These are phyloP conservation scores for Xylaria grammica DNA, from an alignment of 495 filamentous ascomycete species.

Conservation along the genomic window DNA sequence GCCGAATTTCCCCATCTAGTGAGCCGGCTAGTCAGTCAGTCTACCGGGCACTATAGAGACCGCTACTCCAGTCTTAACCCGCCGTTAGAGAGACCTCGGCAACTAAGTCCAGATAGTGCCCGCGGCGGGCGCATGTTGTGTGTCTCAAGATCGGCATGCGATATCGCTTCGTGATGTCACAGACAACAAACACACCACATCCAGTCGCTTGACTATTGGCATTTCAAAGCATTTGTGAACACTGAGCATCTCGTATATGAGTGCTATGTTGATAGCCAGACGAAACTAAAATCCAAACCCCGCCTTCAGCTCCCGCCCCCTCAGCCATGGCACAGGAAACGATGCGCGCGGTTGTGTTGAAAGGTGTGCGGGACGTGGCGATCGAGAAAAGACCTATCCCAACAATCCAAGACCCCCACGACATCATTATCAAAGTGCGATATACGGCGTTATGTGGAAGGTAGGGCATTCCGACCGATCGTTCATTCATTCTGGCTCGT, in stretches of 20 bases:
- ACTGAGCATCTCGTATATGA: too few species aligned
- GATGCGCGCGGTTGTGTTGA: slow-evolving; percentile 72
- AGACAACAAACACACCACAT: not conserved
- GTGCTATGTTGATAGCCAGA: too few species aligned
- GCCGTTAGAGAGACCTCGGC: slow-evolving; percentile 4
- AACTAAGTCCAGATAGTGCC: not conserved
- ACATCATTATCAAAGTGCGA: slow-evolving; percentile 81
- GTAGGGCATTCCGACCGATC: slow-evolving; percentile 49
- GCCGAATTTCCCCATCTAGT: not conserved
- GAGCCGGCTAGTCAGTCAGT: not conserved
- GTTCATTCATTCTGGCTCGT: not conserved
- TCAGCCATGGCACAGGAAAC: slow-evolving; percentile 32
- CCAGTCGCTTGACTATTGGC: not conserved
- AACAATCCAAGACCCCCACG: slow-evolving; percentile 67
- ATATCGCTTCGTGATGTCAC: not conserved
- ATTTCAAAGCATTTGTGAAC: not conserved
- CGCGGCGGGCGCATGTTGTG: too few species aligned
- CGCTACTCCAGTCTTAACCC: not conserved
- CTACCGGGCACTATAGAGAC: too few species aligned
- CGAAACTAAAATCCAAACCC: not conserved
- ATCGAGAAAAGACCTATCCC: slow-evolving; percentile 67
- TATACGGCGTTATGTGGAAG: slow-evolving; percentile 88
- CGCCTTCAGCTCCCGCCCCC: not conserved
- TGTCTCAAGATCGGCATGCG: not conserved
- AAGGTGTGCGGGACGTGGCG: slow-evolving; percentile 59